Conservation (phyloP, 768 basidiomycete genomes). For the Kondoa subrosea region DNA sequence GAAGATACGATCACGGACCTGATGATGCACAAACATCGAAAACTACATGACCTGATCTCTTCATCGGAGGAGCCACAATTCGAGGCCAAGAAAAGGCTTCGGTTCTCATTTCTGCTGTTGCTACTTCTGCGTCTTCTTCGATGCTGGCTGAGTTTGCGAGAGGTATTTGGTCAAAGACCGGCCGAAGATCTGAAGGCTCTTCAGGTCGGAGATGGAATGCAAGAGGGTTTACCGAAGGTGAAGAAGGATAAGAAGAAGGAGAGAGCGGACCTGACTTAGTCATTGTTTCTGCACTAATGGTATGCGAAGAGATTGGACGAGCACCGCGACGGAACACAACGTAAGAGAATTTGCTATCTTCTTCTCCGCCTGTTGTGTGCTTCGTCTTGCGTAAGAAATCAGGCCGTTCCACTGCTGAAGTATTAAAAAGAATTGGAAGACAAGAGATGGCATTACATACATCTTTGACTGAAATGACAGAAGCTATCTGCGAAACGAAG, state of each 20-base stretch:
- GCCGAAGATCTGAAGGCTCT: not conserved
- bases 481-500: constrained; percentile 35
- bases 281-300: not conserved
- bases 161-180: not conserved
- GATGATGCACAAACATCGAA: constrained; percentile 70
- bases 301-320: constrained; percentile 38
- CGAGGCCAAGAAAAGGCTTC: constrained; percentile 83
- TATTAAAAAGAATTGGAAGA: not conserved
- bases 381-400: constrained; percentile 72
- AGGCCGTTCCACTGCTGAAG: constrained; percentile 49
- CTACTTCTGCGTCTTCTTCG: constrained; percentile 4
- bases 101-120: constrained; percentile 3
- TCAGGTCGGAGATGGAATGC: not conserved
- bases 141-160: not conserved
- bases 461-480: constrained; percentile 72
- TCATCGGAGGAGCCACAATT: constrained; percentile 77
- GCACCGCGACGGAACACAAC: constrained; percentile 65
- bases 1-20: constrained; percentile 41
- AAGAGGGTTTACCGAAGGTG: not conserved
- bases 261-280: not conserved
- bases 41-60: constrained; percentile 76
- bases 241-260: too few relatives aligned
- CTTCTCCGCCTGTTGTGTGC: constrained; percentile 65
- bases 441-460: constrained; percentile 4
- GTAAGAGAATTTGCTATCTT: constrained; percentile 78